phyloP scores from a whole-genome alignment of 805 yeast species.

The Candida cerambycidarum region DNA sequence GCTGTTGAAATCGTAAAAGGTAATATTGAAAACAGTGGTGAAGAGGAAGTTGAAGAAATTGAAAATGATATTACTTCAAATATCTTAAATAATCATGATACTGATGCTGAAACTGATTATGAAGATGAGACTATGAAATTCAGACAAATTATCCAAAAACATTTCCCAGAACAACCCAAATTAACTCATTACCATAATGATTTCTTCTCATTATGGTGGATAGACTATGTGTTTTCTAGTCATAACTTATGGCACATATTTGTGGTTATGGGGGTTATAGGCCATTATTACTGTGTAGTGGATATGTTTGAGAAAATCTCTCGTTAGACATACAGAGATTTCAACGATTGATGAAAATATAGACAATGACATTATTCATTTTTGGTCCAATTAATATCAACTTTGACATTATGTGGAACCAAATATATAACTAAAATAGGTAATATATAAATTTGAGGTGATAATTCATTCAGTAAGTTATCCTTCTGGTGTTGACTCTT shows the following conservation, averaged over 20 bases:
- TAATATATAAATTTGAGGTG: constrained; percentile 7
- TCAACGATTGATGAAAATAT: too few relatives aligned
- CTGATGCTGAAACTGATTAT: constrained; percentile 9
- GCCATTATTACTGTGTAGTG: constrained; percentile 79
- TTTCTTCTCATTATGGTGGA: constrained; percentile 76
- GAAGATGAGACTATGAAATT: constrained; percentile 20
- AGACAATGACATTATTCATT: constrained; percentile 28
- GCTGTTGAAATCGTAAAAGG: constrained; percentile 33
- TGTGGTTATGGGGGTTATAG: constrained; percentile 85
- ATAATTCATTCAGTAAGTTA: neutral
- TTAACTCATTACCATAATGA: constrained; percentile 35
- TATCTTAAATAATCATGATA: constrained; percentile 8
- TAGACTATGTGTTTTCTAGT: constrained; percentile 69
- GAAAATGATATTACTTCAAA: constrained; percentile 16
- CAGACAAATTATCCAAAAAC: constrained; percentile 32
- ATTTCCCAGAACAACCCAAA: constrained; percentile 34
- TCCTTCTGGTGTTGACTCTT: neutral
- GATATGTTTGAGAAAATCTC: constrained; percentile 54
- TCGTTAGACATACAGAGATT: too few relatives aligned
- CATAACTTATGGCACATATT: constrained; percentile 95
- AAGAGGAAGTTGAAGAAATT: constrained; percentile 36
- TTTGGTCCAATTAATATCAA: constrained; percentile 35
- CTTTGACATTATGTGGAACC: constrained; percentile 45
- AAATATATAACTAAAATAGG: constrained; percentile 15
- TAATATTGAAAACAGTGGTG: constrained; percentile 37